Base-by-base conservation (phyloP, 805 yeast species). In the Saccharomycopsis microspora region DNA sequence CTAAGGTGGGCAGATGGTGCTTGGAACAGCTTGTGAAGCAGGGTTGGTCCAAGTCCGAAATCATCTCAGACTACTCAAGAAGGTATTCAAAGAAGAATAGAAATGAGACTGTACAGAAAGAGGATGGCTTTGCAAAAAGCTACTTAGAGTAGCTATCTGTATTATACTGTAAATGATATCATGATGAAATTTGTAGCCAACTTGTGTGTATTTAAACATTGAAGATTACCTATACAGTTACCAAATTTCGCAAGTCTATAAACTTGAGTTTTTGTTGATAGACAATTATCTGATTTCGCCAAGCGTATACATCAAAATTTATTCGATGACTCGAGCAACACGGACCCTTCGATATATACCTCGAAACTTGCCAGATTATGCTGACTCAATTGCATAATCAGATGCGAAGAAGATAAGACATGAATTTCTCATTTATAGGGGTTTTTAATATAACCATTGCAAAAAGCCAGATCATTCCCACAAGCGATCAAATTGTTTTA, bases 31-130 rank as follows among this genome's bases (percentile, higher is more conserved):
- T 51, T 5, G 32, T 51, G 11, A 39, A 36, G 32, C 31, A 30
- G 32, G 54, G 54, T 5, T 33, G 29, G 32, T 27, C 49, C n/a
- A 49, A 51, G 5, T 29, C 45, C 28, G 54, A 51, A 32, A 37
- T 51, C 5, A 19, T 51, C 31, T 42, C 47, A 39, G 48, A 48
- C 3, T 44, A 41, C 38, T 47, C 51, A 2, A 42, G 46, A 37
- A 45, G 41, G 28, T 39, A 45, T 31, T 10, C 28, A 9, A 8
- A 4, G 8, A 7, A 41, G 3, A 32, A 47, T 9, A 9, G 42
- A 28, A 39, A 45, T 19, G 19, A 19, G 19, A 19, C 19, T 19
- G 19, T 19, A 19, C 19, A 19, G 19, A 19, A 19, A 19, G 41
- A 19, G 19, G 10, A 34, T 34, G 10, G 41, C 27, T 38, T 11